Evolutionary conservation across 73 alveolate genomes (phyloP).

Genomic region (Paramecium primaurelia): DNA sequence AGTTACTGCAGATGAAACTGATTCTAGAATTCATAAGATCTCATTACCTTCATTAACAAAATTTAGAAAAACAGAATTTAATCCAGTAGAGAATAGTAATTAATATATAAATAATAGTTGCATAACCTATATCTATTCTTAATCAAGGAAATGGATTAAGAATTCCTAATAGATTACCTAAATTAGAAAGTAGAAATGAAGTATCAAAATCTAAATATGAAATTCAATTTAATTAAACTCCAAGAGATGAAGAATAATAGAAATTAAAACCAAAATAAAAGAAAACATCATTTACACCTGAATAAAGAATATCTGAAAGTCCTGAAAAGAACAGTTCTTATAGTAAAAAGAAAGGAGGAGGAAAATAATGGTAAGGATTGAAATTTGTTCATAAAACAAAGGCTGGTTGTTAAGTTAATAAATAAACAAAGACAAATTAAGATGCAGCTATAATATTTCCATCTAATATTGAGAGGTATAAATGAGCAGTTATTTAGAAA

Average conservation of each 20-base stretch:
- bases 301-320: background rate
- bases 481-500: background rate
- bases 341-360: conserved; percentile 1
- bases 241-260: background rate
- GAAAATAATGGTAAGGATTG: background rate
- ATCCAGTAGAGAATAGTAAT: background rate
- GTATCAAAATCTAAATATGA: background rate
- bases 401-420: conserved; percentile 50
- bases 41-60: background rate
- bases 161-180: background rate
- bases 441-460: conserved; percentile 49
- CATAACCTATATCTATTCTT: background rate
- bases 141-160: conserved; percentile 15
- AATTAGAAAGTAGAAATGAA: background rate
- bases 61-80: background rate
- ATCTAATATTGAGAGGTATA: background rate
- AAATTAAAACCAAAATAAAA: background rate
- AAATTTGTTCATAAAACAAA: conserved; percentile 27
- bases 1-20: background rate
- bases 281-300: background rate
- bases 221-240: background rate
- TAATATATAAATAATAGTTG: background rate
- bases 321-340: background rate
- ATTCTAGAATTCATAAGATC: background rate
- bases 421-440: conserved; percentile 27